Conservation (phyloP, 495 filamentous ascomycete species). For the Lentithecium fluviatile region DNA sequence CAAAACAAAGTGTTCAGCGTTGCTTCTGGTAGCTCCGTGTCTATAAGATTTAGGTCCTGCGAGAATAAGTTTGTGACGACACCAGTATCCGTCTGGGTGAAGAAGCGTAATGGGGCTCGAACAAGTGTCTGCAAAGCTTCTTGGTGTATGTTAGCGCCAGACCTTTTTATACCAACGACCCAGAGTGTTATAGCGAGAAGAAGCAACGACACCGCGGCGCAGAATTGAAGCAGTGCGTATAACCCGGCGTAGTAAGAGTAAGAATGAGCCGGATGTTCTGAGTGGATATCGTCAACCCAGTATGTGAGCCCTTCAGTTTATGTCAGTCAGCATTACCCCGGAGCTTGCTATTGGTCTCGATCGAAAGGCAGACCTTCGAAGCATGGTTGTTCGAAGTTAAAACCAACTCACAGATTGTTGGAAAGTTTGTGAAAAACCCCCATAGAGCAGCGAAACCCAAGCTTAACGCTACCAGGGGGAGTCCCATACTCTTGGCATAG, state of each 20-base stretch:
- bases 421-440: conserved; percentile 44
- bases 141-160: conserved; percentile 36
- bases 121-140: conserved; percentile 34
- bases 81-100: conserved; percentile 13
- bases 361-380: no score
- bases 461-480: conserved; percentile 7
- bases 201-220: conserved; percentile 30
- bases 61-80: conserved; percentile 12
- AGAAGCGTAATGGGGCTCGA: conserved; percentile 37
- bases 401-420: conserved; percentile 9
- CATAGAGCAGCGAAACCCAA: conserved; percentile 34
- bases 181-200: conserved; percentile 16
- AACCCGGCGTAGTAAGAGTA: conserved; percentile 43
- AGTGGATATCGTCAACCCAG: conserved; percentile 42
- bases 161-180: conserved; percentile 16
- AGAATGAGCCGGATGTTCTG: conserved; percentile 35
- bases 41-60: conserved; percentile 20
- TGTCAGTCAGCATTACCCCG: no score
- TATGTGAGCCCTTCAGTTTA: conserved; percentile 38
- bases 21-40: conserved; percentile 20
- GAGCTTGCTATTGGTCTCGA: no score
- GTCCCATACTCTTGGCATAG: conserved; percentile 46
- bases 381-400: no score
- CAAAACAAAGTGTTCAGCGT: not conserved
- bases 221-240: conserved; percentile 39